phyloP scores from a whole-genome alignment of 2,329 filamentous ascomycete genomes.

The Graphilbum sp. region DNA sequence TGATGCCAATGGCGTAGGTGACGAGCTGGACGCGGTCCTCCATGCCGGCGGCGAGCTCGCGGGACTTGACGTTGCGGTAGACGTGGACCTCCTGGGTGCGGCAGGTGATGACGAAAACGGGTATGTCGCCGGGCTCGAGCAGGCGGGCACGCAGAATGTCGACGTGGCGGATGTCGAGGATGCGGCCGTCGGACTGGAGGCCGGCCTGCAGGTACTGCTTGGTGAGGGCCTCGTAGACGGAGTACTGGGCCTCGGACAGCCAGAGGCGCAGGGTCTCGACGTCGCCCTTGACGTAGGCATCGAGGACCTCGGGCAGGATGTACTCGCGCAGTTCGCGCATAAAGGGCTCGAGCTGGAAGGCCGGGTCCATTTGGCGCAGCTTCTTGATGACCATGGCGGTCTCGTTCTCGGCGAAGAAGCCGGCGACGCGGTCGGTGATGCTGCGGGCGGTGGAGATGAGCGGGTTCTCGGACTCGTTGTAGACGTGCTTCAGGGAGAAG shows the following conservation, averaged over 20 bases:
- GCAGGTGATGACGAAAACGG: constrained; percentile 94
- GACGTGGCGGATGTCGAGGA: constrained; percentile 87
- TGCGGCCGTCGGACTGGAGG: constrained; percentile 85
- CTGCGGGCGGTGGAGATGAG: constrained; percentile 83
- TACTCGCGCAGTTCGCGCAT: constrained; percentile 92
- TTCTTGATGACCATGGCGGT: constrained; percentile 96
- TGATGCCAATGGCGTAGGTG: constrained; percentile 95
- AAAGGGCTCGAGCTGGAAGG: constrained; percentile 90
- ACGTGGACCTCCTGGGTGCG: constrained; percentile 96
- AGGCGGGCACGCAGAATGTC: constrained; percentile 72
- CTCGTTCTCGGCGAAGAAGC: constrained; percentile 98
- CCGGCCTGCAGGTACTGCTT: constrained; percentile 91
- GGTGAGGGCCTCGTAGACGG: constrained; percentile 89
- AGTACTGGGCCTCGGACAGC: constrained; percentile 92
- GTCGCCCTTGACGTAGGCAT: constrained; percentile 96
- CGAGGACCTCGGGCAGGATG: constrained; percentile 89
- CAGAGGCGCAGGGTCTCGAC: constrained; percentile 80
- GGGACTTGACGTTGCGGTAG: constrained; percentile 81
- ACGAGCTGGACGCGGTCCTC: constrained; percentile 97
- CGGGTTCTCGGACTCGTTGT: constrained; percentile 95
- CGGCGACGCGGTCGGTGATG: constrained; percentile 82
- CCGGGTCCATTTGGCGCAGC: constrained; percentile 88
- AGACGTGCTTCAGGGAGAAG: constrained; percentile 71
- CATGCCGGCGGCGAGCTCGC: constrained; percentile 86
- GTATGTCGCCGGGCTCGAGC: constrained; percentile 72